Percentiles rank a stretch among this genome's conserved stretches.
Evolutionary conservation across 345 rosid genomes (phyloP).

Genomic region (Noccaea bulbosa): DNA sequence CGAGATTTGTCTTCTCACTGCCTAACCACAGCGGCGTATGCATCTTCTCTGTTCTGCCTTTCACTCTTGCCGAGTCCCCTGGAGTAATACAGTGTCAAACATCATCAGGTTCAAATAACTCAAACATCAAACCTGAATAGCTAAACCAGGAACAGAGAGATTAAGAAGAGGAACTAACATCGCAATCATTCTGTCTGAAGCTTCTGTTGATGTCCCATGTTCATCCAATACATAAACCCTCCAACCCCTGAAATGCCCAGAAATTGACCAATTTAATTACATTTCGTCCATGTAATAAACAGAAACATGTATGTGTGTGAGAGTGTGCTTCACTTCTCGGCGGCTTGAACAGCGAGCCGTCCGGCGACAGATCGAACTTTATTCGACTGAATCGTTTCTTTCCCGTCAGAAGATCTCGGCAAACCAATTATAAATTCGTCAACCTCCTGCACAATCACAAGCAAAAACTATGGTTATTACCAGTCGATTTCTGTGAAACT

Average conservation of each 20-base stretch:
- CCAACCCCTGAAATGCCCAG: constrained; percentile 65
- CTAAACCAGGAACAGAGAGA: constrained; percentile 19
- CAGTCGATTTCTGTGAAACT: background rate
- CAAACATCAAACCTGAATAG: constrained; percentile 4
- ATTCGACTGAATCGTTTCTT: constrained; percentile 80
- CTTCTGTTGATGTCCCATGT: constrained; percentile 79
- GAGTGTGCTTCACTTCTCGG: constrained; percentile 54
- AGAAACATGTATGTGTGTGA: background rate
- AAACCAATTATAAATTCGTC: constrained; percentile 88
- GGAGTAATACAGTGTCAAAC: constrained; percentile 38
- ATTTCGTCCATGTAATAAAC: too few relatives aligned
- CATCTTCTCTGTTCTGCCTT: constrained; percentile 63
- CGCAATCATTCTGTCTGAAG: constrained; percentile 67
- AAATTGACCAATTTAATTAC: constrained; percentile 13
- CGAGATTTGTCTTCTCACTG: constrained; percentile 10
- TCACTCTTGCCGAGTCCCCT: constrained; percentile 74
- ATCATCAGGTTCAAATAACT: constrained; percentile 1
- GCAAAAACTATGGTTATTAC: background rate
- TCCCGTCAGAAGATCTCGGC: constrained; percentile 79
- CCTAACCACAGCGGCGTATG: constrained; percentile 85
- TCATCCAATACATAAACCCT: constrained; percentile 91
- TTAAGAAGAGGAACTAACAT: constrained; percentile 49
- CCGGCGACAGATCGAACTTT: constrained; percentile 86
- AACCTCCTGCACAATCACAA: constrained; percentile 55
- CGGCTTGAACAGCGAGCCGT: constrained; percentile 76